Evolutionary conservation across 73 alveolate genomes (phyloP).

Genomic region (Paramecium caudatum): DNA sequence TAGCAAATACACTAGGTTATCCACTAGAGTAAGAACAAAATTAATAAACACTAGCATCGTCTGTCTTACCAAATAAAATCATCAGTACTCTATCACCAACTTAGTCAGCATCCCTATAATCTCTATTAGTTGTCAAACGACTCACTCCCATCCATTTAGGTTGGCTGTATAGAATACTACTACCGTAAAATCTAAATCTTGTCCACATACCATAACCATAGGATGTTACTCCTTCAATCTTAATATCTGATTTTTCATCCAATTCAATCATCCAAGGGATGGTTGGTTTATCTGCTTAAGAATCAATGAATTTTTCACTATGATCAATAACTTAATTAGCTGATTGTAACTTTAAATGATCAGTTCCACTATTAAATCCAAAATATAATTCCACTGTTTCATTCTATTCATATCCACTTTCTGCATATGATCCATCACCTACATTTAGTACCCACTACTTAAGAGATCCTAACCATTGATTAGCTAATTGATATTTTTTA

Average conservation of each 20-base stretch:
- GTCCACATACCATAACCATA: slow-evolving; percentile 59
- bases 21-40: background rate
- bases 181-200: slow-evolving; percentile 56
- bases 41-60: background rate
- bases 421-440: slow-evolving; percentile 60
- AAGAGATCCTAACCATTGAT: slow-evolving; percentile 1
- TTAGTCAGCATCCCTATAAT: background rate
- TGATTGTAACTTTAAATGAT: slow-evolving; percentile 7
- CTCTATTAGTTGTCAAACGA: slow-evolving; percentile 41
- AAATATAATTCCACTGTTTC: slow-evolving; percentile 21
- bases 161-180: background rate
- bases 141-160: slow-evolving; percentile 67
- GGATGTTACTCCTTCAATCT: slow-evolving; percentile 33
- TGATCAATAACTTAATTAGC: slow-evolving; percentile 12
- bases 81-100: slow-evolving; percentile 56
- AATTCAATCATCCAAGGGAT: slow-evolving; percentile 48
- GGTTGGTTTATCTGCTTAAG: background rate
- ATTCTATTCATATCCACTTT: slow-evolving; percentile 51
- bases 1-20: background rate
- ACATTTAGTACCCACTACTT: slow-evolving; percentile 51
- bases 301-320: slow-evolving; percentile 5
- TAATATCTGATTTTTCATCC: background rate
- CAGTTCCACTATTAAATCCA: slow-evolving; percentile 63
- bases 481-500: background rate
- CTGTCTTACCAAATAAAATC: slow-evolving; percentile 23